Base-by-base conservation (phyloP, 345 rosid species). In the Odontarrhena argentea region DNA sequence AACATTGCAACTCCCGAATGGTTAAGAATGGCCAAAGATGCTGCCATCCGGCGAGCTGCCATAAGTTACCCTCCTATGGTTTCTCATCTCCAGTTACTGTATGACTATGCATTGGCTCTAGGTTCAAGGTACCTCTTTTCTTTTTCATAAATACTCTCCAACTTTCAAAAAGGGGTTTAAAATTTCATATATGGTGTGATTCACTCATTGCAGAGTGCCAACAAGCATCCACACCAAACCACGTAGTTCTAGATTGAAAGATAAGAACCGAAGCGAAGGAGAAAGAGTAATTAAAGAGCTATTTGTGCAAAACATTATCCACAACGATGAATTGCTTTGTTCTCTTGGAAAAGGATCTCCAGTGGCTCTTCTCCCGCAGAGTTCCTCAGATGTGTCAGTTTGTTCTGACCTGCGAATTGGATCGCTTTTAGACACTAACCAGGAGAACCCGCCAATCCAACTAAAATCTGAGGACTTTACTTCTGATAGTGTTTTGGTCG, bases 1-100 rank as follows among this genome's bases (percentile, higher is more conserved):
- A 95, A 95, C 76, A 91, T 95, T 79, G 99, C 97, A 54, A 91
- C 97, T 50, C 96, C 97, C 30, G 89, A 84, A 70, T 95, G 99
- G 99, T 77, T 95, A 69, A 79, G 35, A 54, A 65, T 87, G 72
- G 99, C 96, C 10, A 88, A 83, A 78, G 96, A 89, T 74, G 96
- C 99, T 13, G 99, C 97, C 58, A 81, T 89, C 77, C 88, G 97
- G 70, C 82, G 99, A 81, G 99, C 99, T 69, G 88, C 99, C 32
- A 86, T 91, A 68, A 94, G 84, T 81, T 94, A 88, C 71, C 92
- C 92, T 67, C 96, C 99, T 9, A 94, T 94, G 99, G 97, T 94
- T 73, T 94, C 97, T 70, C 99, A 94, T 91, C 86, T 84, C 75
- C 97, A 94, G 83, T 79, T 94, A 75, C 99, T 94, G 58, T 94